Evolutionary conservation across 768 basidiomycete genomes (phyloP).

Genomic region (Tylopilus plumbeoviolaceoides): DNA sequence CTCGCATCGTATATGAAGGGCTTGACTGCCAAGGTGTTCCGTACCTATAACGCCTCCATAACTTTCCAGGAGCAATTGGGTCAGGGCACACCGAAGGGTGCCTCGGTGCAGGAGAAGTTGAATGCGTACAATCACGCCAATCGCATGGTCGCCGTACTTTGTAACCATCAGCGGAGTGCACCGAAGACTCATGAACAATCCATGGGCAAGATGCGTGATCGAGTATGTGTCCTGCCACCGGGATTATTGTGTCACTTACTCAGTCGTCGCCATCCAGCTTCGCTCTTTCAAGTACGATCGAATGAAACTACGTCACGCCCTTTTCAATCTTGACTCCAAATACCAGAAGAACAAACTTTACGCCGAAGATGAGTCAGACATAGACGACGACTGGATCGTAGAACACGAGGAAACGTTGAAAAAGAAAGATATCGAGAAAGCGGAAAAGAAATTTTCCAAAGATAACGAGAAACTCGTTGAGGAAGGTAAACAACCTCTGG

Average conservation of each 20-base stretch:
- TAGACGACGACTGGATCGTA: conserved; percentile 89
- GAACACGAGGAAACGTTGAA: conserved; percentile 75
- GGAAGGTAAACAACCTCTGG: conserved; percentile 58
- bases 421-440: conserved; percentile 83
- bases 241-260: conserved; percentile 1
- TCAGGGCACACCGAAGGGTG: conserved; percentile 60
- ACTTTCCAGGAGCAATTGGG: conserved; percentile 93
- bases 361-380: conserved; percentile 80
- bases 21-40: conserved; percentile 97
- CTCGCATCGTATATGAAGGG: conserved; percentile 94
- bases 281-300: conserved; percentile 92
- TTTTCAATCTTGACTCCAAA: conserved; percentile 75
- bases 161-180: conserved; percentile 96
- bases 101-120: conserved; percentile 90
- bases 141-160: conserved; percentile 93
- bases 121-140: conserved; percentile 98
- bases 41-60: conserved; percentile 98
- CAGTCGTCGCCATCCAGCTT: conserved; percentile 47
- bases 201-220: conserved; percentile 92
- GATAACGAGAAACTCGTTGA: conserved; percentile 85
- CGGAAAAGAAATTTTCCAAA: conserved; percentile 90
- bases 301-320: conserved; percentile 90
- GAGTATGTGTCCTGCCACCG: conserved; percentile 46
- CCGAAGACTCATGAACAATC: conserved; percentile 90
- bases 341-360: conserved; percentile 81